Conservation (phyloP, 192 early-diverging fungal species). For the Haplosporangium gracile region DNA sequence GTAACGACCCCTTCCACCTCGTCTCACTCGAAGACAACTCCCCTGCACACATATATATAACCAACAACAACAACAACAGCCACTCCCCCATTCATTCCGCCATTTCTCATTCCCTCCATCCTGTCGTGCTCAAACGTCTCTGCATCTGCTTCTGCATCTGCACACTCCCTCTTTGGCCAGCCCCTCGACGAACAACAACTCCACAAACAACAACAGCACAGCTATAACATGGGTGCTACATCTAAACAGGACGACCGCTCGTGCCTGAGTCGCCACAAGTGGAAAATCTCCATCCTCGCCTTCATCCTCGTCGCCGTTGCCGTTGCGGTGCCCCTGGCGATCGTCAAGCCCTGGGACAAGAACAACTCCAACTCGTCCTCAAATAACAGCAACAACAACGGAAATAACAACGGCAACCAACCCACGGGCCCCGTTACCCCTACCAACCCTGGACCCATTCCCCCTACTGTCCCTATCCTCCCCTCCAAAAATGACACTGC, state of each 20-base stretch:
- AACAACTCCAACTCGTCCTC: not conserved
- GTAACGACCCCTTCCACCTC: not conserved
- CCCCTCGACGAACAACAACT: not conserved
- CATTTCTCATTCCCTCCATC: conserved; percentile 3
- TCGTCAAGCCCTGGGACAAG: conserved; percentile 34
- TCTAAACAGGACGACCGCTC: conserved; percentile 14
- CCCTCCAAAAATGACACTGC: conserved; percentile 27
- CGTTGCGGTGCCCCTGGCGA: conserved; percentile 23
- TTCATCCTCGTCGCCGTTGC: conserved; percentile 19
- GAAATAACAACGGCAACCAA: not conserved
- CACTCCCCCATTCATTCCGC: not conserved
- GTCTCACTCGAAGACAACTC: not conserved
- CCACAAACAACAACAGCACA: not conserved
- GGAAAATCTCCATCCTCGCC: conserved; percentile 25
- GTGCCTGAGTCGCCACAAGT: conserved; percentile 15
- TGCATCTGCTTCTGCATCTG: not conserved
- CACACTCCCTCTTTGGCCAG: not conserved
- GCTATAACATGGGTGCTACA: not conserved
- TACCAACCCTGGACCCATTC: not conserved
- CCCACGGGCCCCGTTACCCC: conserved; percentile 1
- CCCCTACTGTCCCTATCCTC: not conserved
- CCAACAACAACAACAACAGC: not conserved
- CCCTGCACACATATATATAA: not conserved
- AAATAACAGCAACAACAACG: not conserved
- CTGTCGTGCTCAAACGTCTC: not conserved